Evolutionary conservation across 2,329 filamentous ascomycete genomes (phyloP), one percentile per base, ranked within the genome.

Genomic region (Aphanoascus verrucosus): DNA sequence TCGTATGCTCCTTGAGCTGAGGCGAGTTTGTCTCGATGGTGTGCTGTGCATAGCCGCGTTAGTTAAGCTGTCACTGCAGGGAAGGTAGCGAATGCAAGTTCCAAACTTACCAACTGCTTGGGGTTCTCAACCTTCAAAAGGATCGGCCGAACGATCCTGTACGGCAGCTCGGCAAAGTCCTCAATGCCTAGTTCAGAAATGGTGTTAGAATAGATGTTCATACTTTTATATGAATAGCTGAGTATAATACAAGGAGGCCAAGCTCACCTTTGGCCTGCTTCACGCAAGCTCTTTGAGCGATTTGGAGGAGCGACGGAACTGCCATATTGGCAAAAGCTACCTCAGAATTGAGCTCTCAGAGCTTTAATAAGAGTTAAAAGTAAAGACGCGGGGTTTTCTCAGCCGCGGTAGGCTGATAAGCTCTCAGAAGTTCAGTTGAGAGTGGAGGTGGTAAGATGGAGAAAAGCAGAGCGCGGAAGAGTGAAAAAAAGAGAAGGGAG

Each of bases 21-120:
- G 88, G 86, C 4, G 84, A 90, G 63, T 83, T 82, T 49, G 77
- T 57, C 70, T 96, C 90, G 55, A 96, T 77, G 54, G 77, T 68
- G 59, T 73, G 70, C 72, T 76, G 46, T 40, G 43, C 17, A 34
- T 44, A 7, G 14, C 23, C 28, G 38, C 5, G 34, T 41, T 23
- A 49, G 47, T 12, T 17, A 23, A 5, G 28, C 41, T 38, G 32
- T 11, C 2, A 17, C n/a, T 15, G 20, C 15, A 47, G 31, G 42
- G 41, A 49, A 9, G 15, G n/a, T 20, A 23, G 12, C 28, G 37
- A 23, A 15, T 31, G 17, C 42, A 38, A 46, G 4, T 23, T 11
- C 34, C 15, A n/a, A 2, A 35, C 69, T 64, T 62, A 81, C 83
- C 32, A 97, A 80, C 66, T 94, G 89, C 43, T 78, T 71, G 1